Conservation (phyloP, 176 grass and related monocot genomes). For the Ensete ventricosum region DNA sequence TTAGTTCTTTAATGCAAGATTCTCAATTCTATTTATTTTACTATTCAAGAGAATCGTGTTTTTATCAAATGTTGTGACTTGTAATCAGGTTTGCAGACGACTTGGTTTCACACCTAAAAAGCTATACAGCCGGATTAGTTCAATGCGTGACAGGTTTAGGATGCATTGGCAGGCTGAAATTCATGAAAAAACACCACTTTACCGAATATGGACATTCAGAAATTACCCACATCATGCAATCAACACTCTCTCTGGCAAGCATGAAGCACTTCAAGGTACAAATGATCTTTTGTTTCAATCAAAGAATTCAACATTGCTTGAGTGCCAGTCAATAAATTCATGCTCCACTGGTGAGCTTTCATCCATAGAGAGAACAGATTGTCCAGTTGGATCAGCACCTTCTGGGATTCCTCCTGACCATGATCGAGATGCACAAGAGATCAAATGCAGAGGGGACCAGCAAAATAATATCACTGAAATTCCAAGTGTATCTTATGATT, state of each 20-base stretch:
- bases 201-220: slow-evolving; percentile 80
- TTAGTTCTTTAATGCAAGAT: neutral
- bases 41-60: slow-evolving; percentile 11
- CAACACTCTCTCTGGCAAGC: slow-evolving; percentile 35
- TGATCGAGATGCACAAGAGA: neutral
- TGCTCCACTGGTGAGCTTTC: slow-evolving; percentile 29
- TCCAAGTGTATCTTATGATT: slow-evolving; percentile 14
- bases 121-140: slow-evolving; percentile 61
- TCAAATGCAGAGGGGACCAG: neutral
- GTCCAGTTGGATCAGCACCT: slow-evolving; percentile 21
- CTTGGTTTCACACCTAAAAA: slow-evolving; percentile 64
- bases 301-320: slow-evolving; percentile 28
- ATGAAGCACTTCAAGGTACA: slow-evolving; percentile 34
- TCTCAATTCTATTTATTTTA: neutral
- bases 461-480: neutral
- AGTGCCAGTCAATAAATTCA: slow-evolving; percentile 16
- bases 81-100: slow-evolving; percentile 53
- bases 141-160: slow-evolving; percentile 57
- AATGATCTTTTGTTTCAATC: slow-evolving; percentile 25
- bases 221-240: slow-evolving; percentile 48
- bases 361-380: slow-evolving; percentile 28
- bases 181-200: slow-evolving; percentile 52
- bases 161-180: slow-evolving; percentile 70
- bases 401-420: slow-evolving; percentile 24
- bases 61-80: slow-evolving; percentile 19